A percentile compares a stretch with the other conserved stretches of the same genome.
Conservation (phyloP, 179 eudicot species). For the Camellia oleifera region DNA sequence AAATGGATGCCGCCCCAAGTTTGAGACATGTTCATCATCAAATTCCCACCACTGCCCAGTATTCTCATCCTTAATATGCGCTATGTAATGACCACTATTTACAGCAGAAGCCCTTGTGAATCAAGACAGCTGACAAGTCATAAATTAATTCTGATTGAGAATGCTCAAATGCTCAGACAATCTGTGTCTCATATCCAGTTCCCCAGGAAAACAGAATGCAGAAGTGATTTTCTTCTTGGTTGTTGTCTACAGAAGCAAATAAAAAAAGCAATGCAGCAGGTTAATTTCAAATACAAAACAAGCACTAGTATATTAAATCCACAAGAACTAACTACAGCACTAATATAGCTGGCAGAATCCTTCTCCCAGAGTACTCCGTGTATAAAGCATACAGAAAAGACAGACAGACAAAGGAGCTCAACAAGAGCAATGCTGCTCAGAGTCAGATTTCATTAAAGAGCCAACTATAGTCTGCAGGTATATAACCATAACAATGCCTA, state of each 20-base stretch:
- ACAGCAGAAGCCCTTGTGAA: slow-evolving; percentile 97
- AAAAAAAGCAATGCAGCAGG: background rate
- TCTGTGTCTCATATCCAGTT: slow-evolving; percentile 75
- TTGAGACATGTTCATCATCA: slow-evolving; percentile 93
- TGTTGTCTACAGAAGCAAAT: slow-evolving; percentile 61
- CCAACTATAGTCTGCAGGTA: background rate
- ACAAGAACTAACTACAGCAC: background rate
- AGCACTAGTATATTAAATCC: background rate
- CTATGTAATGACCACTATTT: slow-evolving; percentile 95
- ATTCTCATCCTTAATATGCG: slow-evolving; percentile 82
- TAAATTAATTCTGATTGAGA: slow-evolving; percentile 54
- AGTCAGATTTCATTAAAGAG: background rate
- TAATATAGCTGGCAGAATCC: background rate
- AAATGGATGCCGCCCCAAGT: slow-evolving; percentile 83
- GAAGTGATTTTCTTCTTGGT: slow-evolving; percentile 95
- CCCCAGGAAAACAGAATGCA: slow-evolving; percentile 77
- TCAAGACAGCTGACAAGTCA: slow-evolving; percentile 86
- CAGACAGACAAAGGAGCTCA: background rate
- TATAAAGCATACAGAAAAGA: background rate
- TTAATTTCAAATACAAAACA: background rate
- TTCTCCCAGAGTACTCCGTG: background rate
- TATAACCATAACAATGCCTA: background rate
- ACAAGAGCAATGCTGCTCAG: background rate
- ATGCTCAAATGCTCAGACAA: slow-evolving; percentile 53
- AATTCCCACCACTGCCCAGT: slow-evolving; percentile 98